Evolutionary conservation across 2,329 filamentous ascomycete species (phyloP), one percentile per base, ranked within the genome.

Genomic region (Ophiocordyceps unilateralis): DNA sequence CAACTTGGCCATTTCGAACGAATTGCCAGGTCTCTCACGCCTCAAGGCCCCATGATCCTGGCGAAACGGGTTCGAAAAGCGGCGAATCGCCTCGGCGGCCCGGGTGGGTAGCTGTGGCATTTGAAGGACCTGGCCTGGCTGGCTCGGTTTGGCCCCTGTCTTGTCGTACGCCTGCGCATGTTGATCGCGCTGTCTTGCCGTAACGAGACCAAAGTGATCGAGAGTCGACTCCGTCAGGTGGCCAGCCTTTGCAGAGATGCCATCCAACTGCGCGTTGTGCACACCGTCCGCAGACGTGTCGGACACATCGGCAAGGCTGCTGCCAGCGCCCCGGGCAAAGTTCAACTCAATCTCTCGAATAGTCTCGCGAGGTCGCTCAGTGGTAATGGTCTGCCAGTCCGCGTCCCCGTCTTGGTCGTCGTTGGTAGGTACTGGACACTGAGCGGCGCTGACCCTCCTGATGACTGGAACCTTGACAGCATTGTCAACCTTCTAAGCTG

Each of bases 281-380:
- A 53, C 52, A 5, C 43, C 49, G 32, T 53, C 48, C 12, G 55
- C 48, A 26, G 48, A 46, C 15, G 44, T 47, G 38, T 69, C 66
- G 1, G 67, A 68, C 7, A 63, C 58, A 45, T 69, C 60, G 2
- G 67, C 67, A 20, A 70, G 48, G 44, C 67, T 70, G 47, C 62
- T 67, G 10, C 66, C 64, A 14, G 55, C 55, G 19, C 53, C 57
- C 43, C 55, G 55, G 40, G 47, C 48, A 45, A 54, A 41, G 24
- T 49, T 49, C 43, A 51, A 43, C 20, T 54, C 52, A 34, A 49
- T 46, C 37, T 51, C 48, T 32, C 48, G 47, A 43, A 50, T 43
- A 10, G 48, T 44, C 19, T 50, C 45, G 42, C 53, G 45, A 10
- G 47, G 45, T 20, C 51, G 49, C 12, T 60, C 60, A 2, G 55